These are phyloP conservation scores for Fusarium albosuccineum DNA, from an alignment of 2,329 filamentous ascomycete species.

Conservation along the genomic window DNA sequence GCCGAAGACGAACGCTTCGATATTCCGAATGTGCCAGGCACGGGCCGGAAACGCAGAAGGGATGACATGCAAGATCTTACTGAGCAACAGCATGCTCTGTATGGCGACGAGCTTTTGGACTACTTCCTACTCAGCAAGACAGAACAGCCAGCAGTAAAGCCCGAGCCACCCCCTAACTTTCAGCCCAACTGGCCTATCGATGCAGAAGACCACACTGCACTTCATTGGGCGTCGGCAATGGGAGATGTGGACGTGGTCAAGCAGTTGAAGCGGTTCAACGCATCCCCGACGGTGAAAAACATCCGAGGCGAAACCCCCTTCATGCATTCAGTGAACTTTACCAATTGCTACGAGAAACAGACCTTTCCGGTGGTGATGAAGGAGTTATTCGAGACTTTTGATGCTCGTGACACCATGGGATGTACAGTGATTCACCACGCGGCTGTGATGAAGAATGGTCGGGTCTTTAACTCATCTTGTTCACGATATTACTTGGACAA, in stretches of 20 bases:
- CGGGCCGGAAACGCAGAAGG: constrained; percentile 81
- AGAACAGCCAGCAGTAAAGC: constrained; percentile 77
- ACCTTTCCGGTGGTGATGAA: constrained; percentile 89
- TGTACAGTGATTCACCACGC: constrained; percentile 96
- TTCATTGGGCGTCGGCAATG: constrained; percentile 99
- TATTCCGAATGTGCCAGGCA: constrained; percentile 72
- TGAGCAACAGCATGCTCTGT: constrained; percentile 89
- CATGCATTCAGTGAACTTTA: constrained; percentile 95
- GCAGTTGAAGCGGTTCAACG: constrained; percentile 85
- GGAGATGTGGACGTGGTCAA: constrained; percentile 93
- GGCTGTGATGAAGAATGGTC: constrained; percentile 85
- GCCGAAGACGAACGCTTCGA: constrained; percentile 85
- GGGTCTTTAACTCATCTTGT: constrained; percentile 85
- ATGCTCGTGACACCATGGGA: constrained; percentile 81
- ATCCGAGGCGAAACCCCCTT: constrained; percentile 87
- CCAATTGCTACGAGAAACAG: constrained; percentile 95
- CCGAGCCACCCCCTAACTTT: constrained; percentile 86
- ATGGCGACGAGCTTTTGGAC: constrained; percentile 92
- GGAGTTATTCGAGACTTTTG: constrained; percentile 85
- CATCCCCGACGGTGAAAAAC: constrained; percentile 78
- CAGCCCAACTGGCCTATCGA: constrained; percentile 94
- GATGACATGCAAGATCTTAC: constrained; percentile 74
- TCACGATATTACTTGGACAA: constrained; percentile 94
- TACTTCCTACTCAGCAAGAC: constrained; percentile 93
- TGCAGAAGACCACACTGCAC: constrained; percentile 88